Percentiles rank a stretch among this genome's conserved stretches.
These are phyloP conservation scores for Ceratobasidium sp. DNA, from an alignment of 1,284 basidiomycete species.

Conservation along the genomic window DNA sequence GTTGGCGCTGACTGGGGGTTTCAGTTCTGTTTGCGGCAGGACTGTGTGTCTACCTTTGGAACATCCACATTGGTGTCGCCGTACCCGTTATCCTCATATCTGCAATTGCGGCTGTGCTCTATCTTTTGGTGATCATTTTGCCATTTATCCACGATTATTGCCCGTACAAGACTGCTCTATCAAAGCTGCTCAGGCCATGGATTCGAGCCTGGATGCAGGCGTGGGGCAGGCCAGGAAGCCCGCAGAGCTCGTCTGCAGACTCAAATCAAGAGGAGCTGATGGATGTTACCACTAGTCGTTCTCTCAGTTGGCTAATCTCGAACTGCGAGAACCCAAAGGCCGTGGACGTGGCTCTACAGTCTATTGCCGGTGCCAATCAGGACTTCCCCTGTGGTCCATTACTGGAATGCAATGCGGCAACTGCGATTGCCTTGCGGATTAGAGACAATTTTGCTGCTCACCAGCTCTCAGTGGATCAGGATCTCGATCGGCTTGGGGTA, in stretches of 20 bases:
- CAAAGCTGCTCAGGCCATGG: too few species aligned
- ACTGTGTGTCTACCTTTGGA: slow-evolving; percentile 2
- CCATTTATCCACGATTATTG: neutral
- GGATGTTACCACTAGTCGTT: slow-evolving; percentile 8
- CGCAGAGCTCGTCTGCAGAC: too few species aligned
- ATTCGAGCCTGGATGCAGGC: too few species aligned
- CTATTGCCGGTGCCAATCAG: neutral
- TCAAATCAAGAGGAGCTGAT: neutral
- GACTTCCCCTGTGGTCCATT: too few species aligned
- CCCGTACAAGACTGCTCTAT: too few species aligned
- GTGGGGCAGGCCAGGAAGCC: too few species aligned
- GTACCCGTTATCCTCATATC: neutral
- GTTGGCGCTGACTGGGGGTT: neutral
- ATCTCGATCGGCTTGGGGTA: too few species aligned
- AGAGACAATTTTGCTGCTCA: too few species aligned
- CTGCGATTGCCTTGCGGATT: too few species aligned
- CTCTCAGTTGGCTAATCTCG: slow-evolving; percentile 10
- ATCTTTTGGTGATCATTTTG: neutral
- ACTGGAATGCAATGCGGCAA: too few species aligned
- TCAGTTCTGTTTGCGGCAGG: neutral
- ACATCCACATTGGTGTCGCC: neutral
- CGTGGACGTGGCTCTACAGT: slow-evolving; percentile 4
- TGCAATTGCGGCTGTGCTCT: neutral
- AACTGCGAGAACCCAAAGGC: slow-evolving; percentile 20
- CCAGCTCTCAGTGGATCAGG: too few species aligned